Evolutionary conservation across 345 rosid species (phyloP), one percentile per base, ranked within the genome.

Genomic region (Eucalyptus urophylla): DNA sequence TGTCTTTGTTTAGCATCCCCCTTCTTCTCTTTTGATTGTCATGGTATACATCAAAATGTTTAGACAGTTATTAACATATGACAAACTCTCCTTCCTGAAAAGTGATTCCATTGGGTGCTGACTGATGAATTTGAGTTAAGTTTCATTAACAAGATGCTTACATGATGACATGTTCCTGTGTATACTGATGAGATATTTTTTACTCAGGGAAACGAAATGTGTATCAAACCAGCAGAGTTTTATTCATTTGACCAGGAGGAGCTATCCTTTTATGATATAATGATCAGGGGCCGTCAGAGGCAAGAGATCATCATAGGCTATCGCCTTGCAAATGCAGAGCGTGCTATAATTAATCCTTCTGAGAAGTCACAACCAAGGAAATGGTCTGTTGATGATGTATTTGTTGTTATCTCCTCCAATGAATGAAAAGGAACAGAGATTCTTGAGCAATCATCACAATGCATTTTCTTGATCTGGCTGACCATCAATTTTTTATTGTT

Each of bases 221-320:
- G 97, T 88, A 96, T 96, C 90, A 96, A 95, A 92, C 95, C 99
- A 6, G 99, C 99, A 87, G 96, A 97, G 80, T 96, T 96, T 93
- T 96, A 96, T 92, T 88, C 95, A 88, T 94, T 92, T 80, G 99
- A 96, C 90, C 97, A 96, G 91, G 99, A 96, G 93, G 96, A 96
- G 94, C 90, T 95, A 80, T 93, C 95, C 49, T 97, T 96, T 87
- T 93, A 92, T 47, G 97, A 95, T 47, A 95, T 97, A 91, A 94
- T 96, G 97, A 87, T 90, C 24, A 95, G 98, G 88, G 98, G 96
- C 72, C 97, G 95, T 85, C 97, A 94, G 91, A 92, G 98, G 81
- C 88, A 47, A 21, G 98, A 97, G 92, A 95, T 96, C 45, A 94
- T 96, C 40, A 95, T 96, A 11, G 99, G 98, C 37, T 96, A 94